Base-by-base conservation (phyloP, 495 filamentous ascomycete species). In the Echria macrotheca region DNA sequence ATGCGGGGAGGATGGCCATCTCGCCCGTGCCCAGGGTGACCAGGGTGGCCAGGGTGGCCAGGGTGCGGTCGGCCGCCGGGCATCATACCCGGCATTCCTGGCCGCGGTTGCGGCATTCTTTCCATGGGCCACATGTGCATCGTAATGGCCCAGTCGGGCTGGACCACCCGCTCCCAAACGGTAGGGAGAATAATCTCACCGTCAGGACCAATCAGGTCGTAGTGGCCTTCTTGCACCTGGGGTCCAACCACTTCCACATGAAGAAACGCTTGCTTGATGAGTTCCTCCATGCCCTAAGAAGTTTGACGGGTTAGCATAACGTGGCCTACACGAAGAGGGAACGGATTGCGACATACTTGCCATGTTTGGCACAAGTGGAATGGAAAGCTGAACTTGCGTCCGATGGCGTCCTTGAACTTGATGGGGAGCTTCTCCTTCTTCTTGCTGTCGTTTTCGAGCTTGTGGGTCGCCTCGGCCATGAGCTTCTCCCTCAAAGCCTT, bases 121-220 rank as follows among this genome's bases (percentile, higher is more conserved):
- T 76, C 73, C 74, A 95, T 85, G 4, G 91, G 90, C 91, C 91
- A 96, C 89, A 96, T 93, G 54, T 94, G 87, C 91, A 96, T 96
- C 2, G 83, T 90, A 57, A 96, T 85, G 31, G 78, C 74, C 88
- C 87, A 95, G 62, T 91, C 88, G 5, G 89, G 89, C 66, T 93
- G 79, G 36, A 95, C 69, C 38, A 89, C 82, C 44, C 80, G 87
- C 49, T 93, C 88, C 88, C 88, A 95, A 6, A 93, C 81, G 51
- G 86, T 80, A 5, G 87, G 88, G 17, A 95, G 81, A 54, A 95
- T 89, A 56, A 95, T 93, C 55, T 91, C 87, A 47, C 85, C 85
- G 60, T 91, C 83, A 1, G 87, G 87, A 1, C 85, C 86, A 14
- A 88, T 76, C 32, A 95, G 71, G 64, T 95, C 89, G 66, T 91